Conservation (phyloP, 345 rosid genomes). For the Carallia pectinifolia region DNA sequence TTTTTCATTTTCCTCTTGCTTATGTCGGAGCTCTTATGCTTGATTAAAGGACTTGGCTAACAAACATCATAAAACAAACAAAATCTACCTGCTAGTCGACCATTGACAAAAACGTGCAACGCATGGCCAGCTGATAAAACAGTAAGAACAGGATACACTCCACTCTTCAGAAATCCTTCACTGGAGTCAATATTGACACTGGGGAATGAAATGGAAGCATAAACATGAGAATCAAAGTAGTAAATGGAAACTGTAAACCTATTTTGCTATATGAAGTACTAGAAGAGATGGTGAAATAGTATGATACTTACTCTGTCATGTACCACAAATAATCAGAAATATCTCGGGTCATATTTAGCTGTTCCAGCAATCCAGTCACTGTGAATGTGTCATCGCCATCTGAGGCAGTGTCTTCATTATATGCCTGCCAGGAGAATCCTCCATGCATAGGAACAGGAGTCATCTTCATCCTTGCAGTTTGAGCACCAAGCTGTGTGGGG, state of each 20-base stretch:
- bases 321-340: conserved; percentile 92
- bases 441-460: conserved; percentile 68
- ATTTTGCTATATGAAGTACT: neutral
- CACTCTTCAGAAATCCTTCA: conserved; percentile 37
- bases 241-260: neutral
- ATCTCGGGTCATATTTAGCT: conserved; percentile 93
- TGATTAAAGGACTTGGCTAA: neutral
- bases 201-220: neutral
- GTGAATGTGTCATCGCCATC: conserved; percentile 68
- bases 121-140: conserved; percentile 79
- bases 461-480: conserved; percentile 88
- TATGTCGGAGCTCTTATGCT: neutral
- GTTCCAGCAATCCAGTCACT: conserved; percentile 87
- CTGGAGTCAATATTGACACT: conserved; percentile 34
- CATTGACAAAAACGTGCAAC: conserved; percentile 68
- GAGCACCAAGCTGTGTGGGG: conserved; percentile 71
- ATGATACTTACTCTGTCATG: conserved; percentile 82
- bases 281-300: neutral
- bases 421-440: conserved; percentile 94
- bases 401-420: conserved; percentile 67
- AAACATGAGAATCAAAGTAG: neutral
- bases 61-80: neutral
- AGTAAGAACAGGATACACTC: conserved; percentile 41
- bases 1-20: neutral
- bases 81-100: conserved; percentile 63